Conservation (phyloP, 257 asterid genomes). For the Nicotiana knightiana region DNA sequence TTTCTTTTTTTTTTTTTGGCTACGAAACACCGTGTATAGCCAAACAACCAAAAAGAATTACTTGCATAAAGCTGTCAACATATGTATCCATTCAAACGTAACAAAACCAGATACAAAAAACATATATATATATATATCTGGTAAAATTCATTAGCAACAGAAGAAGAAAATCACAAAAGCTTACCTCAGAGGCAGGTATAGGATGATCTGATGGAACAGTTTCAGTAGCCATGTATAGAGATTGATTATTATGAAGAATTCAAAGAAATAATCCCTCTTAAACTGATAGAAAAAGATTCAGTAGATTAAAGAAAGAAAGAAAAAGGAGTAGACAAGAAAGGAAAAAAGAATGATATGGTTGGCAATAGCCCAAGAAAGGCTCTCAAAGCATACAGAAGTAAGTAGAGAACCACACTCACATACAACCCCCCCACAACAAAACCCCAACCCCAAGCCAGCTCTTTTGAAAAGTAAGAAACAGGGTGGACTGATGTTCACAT, state of each 20-base stretch:
- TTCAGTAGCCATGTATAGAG: conserved; percentile 55
- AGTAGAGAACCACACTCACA: conserved; percentile 30
- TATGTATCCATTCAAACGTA: background rate
- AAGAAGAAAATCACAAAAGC: background rate
- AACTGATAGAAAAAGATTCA: background rate
- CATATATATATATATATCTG: background rate
- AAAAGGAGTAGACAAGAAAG: background rate
- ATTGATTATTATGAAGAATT: background rate
- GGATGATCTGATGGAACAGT: conserved; percentile 54
- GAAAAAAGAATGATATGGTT: conserved; percentile 54
- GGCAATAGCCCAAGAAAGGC: conserved; percentile 45
- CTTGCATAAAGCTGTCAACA: background rate
- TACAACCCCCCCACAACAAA: background rate
- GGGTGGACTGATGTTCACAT: conserved; percentile 43
- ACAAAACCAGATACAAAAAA: background rate
- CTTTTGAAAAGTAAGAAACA: conserved; percentile 5
- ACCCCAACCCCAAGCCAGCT: background rate
- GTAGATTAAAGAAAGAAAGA: background rate
- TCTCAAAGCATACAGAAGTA: conserved; percentile 33
- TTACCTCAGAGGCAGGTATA: conserved; percentile 37
- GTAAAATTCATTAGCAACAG: background rate
- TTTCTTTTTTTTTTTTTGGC: background rate
- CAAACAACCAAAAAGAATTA: background rate
- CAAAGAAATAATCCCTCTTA: background rate
- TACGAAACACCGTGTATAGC: background rate